Base-by-base conservation (phyloP, 179 eudicot species). In the Drosera spatulata region DNA sequence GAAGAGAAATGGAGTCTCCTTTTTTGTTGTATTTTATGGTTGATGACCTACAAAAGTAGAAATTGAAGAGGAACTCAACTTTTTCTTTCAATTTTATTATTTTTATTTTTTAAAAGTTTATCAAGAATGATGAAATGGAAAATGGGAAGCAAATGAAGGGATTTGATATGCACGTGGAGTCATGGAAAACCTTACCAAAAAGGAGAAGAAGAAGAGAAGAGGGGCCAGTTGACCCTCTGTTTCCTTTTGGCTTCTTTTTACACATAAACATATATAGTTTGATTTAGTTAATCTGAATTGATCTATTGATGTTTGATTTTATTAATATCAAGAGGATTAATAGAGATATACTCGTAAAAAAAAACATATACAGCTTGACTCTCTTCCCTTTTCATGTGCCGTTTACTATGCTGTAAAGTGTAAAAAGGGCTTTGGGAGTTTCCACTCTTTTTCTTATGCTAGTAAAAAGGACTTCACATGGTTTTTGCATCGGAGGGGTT, bases 111-210 rank as follows among this genome's bases (percentile, higher is more conserved):
- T 46, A 15, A 46, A 47, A 39, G 43, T 43, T 45, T 56, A 41
- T 11, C 22, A 38, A 58, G 56, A 56, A 61, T 61, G 51, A 61
- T 11, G 69, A 52, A 64, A 54, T 41, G 39, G 13, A 48, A 53
- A 60, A 52, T 46, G 45, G 44, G 54, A 55, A 44, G 14, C 59
- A 61, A 61, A 46, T 60, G 15, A 72, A 56, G 33, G 60, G 65
- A 74, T 75, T 69, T 56, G 72, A 69, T 66, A 64, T 72, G 65
- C 68, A 82, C 83, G 95, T 88, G 95, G 96, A 83, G 75, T 82
- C 57, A 69, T 86, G 66, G 66, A 88, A 86, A 88, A 87, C 95
- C 79, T 82, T 22, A 22, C 33, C 33, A 22, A 22, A 22, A 22
- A 22, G 1, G 1, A 22, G 33, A 1, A 22, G 33, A 22, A 22